These are phyloP conservation scores for Chaetothyriales sp. DNA, from an alignment of 2,329 filamentous ascomycete species.

Conservation along the genomic window DNA sequence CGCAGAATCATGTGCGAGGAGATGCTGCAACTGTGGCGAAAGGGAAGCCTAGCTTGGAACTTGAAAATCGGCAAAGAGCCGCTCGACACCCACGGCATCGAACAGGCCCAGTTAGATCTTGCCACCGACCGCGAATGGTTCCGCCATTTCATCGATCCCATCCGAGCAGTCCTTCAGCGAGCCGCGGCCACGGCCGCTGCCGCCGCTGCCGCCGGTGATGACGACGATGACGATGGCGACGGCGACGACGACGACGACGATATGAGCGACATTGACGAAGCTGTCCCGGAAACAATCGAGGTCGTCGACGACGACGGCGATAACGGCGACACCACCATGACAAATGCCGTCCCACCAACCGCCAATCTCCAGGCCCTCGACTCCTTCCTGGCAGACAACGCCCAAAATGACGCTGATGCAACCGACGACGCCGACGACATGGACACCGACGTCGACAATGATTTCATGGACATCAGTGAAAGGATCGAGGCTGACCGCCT, in stretches of 20 bases:
- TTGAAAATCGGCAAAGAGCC: slow-evolving; percentile 62
- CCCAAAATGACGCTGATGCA: slow-evolving; percentile 12
- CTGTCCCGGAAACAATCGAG: slow-evolving; percentile 12
- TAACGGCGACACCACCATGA: background rate
- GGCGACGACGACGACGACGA: slow-evolving; percentile 22
- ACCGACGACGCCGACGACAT: slow-evolving; percentile 32
- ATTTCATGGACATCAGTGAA: slow-evolving; percentile 61
- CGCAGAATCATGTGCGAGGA: slow-evolving; percentile 80
- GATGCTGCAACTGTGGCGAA: slow-evolving; percentile 72
- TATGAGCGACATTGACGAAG: slow-evolving; percentile 9
- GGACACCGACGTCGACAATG: slow-evolving; percentile 40
- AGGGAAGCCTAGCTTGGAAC: slow-evolving; percentile 72
- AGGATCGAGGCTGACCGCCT: slow-evolving; percentile 65
- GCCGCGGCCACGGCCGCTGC: slow-evolving; percentile 25
- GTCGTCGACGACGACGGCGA: slow-evolving; percentile 2
- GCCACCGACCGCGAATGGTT: slow-evolving; percentile 1
- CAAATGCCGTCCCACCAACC: background rate
- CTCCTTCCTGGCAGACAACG: background rate
- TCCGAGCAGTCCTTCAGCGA: slow-evolving; percentile 26
- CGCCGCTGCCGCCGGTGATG: slow-evolving; percentile 31
- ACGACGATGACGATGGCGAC: slow-evolving; percentile 33
- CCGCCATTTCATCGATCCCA: slow-evolving; percentile 25
- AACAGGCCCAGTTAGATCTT: slow-evolving; percentile 31
- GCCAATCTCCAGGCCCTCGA: background rate
- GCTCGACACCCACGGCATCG: slow-evolving; percentile 64